Base-by-base conservation (phyloP, 441 rosid genomes). In the Capsella rubella region DNA sequence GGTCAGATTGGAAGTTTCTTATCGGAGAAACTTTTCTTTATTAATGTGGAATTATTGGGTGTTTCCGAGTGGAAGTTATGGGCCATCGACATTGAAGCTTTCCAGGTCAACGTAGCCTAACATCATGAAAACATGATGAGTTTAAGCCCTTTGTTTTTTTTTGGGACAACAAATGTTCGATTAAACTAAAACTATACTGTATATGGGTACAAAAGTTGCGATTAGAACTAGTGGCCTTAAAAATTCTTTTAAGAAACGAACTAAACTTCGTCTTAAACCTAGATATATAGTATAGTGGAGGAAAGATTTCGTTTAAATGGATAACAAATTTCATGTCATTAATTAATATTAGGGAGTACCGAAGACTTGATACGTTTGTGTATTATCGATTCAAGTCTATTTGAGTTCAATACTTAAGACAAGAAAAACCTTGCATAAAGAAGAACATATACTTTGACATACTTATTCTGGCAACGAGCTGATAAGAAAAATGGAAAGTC, bases 61-160 rank as follows among this genome's bases (percentile, higher is more conserved):
- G 28, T 46, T 55, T 57, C 61, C 39, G 29, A 56, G 16, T 64
- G 21, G 52, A 40, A 5, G 43, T 25, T 40, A 25, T 53, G 70
- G 65, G 62, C 57, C 74, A 51, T 60, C 59, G 58, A 60, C 28
- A 63, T 53, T 75, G 64, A 68, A 75, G 45, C 37, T 45, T 70
- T 32, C 47, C 12, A 70, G 2, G 66, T 70, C 64, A 58, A 69
- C 53, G 13, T 63, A 37, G 67, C 53, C 52, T 42, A 35, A 35
- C n/a, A 57, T 57, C 8, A 56, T 34, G 42, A 8, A 16, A 34
- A 57, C 45, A 11, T 16, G 8, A 8, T 0, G 5, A 32, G 8
- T 31, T 1, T 3, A 34, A 34, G 37, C 13, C 15, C 6, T 14
- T 42, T 42, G 0, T 7, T 3, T 51, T 3, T 51, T 27, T 25